These are phyloP conservation scores for Annona squamosa DNA, from an alignment of 164 flowering plant species.

Conservation along the genomic window DNA sequence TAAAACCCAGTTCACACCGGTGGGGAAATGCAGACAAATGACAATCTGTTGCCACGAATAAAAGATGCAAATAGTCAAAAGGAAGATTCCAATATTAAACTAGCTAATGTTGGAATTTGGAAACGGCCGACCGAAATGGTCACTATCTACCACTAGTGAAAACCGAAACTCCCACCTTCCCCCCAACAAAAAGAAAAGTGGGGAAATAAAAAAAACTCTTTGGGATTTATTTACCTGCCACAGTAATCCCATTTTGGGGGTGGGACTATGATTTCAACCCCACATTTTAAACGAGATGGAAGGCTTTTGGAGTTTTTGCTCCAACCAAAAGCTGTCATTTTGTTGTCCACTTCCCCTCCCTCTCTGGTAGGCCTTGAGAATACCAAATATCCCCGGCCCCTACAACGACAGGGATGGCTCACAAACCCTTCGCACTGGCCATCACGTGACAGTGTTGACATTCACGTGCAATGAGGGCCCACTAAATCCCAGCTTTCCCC, in stretches of 20 bases:
- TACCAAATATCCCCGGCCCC: slow-evolving; percentile 22
- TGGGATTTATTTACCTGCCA: not conserved
- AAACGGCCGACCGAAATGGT: not conserved
- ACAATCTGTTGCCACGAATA: not conserved
- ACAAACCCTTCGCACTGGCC: slow-evolving; percentile 3
- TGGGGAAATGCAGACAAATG: not conserved
- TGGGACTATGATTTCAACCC: not conserved
- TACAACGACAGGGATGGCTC: slow-evolving; percentile 7
- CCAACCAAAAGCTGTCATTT: slow-evolving; percentile 22
- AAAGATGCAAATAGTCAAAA: too few relatives aligned
- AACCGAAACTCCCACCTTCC: not conserved
- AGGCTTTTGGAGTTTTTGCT: slow-evolving; percentile 3
- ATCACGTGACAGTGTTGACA: not conserved
- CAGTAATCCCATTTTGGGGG: too few relatives aligned
- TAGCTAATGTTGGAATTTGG: not conserved
- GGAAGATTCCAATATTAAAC: not conserved
- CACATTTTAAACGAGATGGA: slow-evolving; percentile 1
- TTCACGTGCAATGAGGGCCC: slow-evolving; percentile 21
- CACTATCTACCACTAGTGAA: not conserved
- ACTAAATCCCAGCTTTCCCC: slow-evolving; percentile 7
- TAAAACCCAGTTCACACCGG: not conserved
- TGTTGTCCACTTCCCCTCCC: slow-evolving; percentile 19
- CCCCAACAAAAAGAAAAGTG: not conserved
- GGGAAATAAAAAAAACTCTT: not conserved
- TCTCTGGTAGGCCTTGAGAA: slow-evolving; percentile 4